phyloP scores from a whole-genome alignment of 148 eudicot genomes.

The Chenopodium album region DNA sequence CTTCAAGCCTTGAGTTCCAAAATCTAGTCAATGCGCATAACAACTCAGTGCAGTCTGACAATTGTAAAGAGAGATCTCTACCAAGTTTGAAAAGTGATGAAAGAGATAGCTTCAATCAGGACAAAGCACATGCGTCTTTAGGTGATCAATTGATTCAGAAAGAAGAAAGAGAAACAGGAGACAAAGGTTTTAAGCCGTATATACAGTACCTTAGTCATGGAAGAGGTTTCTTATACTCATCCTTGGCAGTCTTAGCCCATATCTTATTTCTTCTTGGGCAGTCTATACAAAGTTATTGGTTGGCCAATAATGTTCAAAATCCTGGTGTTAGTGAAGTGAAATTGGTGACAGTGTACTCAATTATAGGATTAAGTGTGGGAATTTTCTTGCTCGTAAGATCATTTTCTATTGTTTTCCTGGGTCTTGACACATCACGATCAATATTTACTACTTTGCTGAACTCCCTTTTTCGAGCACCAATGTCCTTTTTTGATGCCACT shows the following conservation, averaged over 20 bases:
- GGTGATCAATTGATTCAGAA: constrained; percentile 51
- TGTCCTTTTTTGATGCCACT: constrained; percentile 64
- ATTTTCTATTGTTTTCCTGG: constrained; percentile 34
- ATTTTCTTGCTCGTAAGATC: constrained; percentile 43
- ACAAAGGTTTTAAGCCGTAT: constrained; percentile 52
- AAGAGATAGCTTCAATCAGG: constrained; percentile 14
- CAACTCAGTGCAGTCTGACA: constrained; percentile 17
- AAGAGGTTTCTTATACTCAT: constrained; percentile 43
- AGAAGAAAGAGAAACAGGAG: constrained; percentile 64
- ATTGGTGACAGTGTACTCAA: constrained; percentile 36
- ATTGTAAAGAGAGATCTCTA: neutral
- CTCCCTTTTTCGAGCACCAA: constrained; percentile 64
- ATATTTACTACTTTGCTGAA: constrained; percentile 44
- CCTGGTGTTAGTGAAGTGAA: constrained; percentile 25
- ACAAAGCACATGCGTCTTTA: constrained; percentile 7
- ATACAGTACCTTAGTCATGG: constrained; percentile 49
- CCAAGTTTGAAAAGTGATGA: constrained; percentile 16
- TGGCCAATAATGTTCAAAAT: constrained; percentile 48
- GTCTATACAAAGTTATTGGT: constrained; percentile 51
- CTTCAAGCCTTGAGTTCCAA: constrained; percentile 34
- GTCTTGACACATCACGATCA: constrained; percentile 44
- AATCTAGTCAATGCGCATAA: constrained; percentile 44
- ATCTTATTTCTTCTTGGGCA: constrained; percentile 40
- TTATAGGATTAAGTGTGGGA: constrained; percentile 33
- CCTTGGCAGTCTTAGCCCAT: constrained; percentile 38